Evolutionary conservation across 176 grass and related monocot genomes (phyloP), one percentile per base, ranked within the genome.

Genomic region (Phoenix roebelenii): DNA sequence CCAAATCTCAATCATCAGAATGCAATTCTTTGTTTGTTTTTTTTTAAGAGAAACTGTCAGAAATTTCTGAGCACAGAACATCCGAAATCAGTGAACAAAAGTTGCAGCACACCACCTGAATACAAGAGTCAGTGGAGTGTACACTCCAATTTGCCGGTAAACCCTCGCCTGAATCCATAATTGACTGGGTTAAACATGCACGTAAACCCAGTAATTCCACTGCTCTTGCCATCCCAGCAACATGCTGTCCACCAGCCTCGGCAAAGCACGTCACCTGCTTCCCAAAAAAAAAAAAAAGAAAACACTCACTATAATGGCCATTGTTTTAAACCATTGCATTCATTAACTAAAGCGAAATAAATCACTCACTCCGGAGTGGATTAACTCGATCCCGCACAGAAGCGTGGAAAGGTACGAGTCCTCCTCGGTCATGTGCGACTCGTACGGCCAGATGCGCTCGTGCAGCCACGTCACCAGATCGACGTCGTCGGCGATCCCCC

Each of bases 181-280:
- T 86, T 29, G 90, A 95, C 52, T 89, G 80, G 22, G 85, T 83
- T 71, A 95, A 89, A 73, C 90, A 95, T 50, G 82, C 90, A 60
- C 85, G 82, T 50, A 89, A 67, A 7, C 85, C 90, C 57, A 95
- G 68, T 54, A 80, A 58, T 17, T 95, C 82, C 14, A 95, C 90
- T 57, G 85, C 90, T 23, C 76, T 70, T 70, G 79, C 82, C 90
- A 95, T 95, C 70, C 81, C 82, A 18, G 76, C 58, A 52, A 95
- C 90, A 78, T 84, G 74, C 63, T 95, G 90, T 22, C 90, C 90
- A 72, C 90, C 90, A 64, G 90, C 90, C 77, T 95, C 90, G 3
- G 90, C 90, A 80, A 95, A 95, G 76, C 90, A 95, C 54, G 90
- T 95, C 58, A 88, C 82, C 89, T 95, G 72, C 23, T 56, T 73